Conservation (phyloP, 1,284 basidiomycete species). For the Schizophyllum commune region DNA sequence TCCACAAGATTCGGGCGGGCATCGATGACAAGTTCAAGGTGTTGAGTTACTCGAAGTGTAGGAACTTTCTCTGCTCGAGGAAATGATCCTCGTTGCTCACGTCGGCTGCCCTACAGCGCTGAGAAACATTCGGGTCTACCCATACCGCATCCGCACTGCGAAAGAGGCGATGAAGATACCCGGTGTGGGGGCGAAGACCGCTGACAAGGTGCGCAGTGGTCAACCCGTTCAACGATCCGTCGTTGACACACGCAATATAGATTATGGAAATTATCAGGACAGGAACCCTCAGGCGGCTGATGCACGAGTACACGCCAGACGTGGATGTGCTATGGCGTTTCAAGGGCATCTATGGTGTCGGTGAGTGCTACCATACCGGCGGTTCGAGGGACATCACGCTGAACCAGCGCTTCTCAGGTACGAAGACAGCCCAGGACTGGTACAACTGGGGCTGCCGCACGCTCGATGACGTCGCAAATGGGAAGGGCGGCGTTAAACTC, state of each 20-base stretch:
- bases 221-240: no score
- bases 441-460: conserved; percentile 72
- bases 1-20: conserved; percentile 49
- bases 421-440: conserved; percentile 60
- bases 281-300: conserved; percentile 54
- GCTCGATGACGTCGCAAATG: conserved; percentile 60
- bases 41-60: conserved; percentile 58
- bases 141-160: conserved; percentile 52
- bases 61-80: no score
- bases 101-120: conserved; percentile 54
- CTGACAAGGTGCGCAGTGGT: conserved; percentile 48
- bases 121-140: conserved; percentile 42
- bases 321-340: conserved; percentile 48
- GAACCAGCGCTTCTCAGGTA: conserved; percentile 32
- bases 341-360: conserved; percentile 81
- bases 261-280: conserved; percentile 74
- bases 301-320: conserved; percentile 55
- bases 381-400: not conserved
- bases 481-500: conserved; percentile 57
- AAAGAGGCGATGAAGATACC: conserved; percentile 57
- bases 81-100: no score
- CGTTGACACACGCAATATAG: conserved; percentile 27
- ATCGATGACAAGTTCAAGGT: conserved; percentile 59
- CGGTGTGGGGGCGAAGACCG: conserved; percentile 70
- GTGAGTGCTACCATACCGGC: conserved; percentile 28